Percentiles rank a stretch among this genome's conserved stretches.
Evolutionary conservation across 192 early-diverging fungal species (phyloP).

Genomic region (Entomortierella beljakovae): DNA sequence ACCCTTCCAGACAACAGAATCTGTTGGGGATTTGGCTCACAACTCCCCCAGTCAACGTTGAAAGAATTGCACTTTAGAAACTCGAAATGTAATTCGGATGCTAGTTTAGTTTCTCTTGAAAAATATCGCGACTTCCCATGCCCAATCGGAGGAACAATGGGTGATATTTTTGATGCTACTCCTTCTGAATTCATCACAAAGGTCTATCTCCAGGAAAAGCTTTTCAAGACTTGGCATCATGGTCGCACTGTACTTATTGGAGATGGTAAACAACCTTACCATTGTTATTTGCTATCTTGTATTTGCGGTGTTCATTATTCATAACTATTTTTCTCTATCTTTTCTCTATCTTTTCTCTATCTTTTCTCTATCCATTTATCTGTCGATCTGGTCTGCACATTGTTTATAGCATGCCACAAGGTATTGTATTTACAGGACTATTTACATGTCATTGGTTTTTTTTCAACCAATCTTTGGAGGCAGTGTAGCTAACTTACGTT

Average conservation of each 20-base stretch:
- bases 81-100: background rate
- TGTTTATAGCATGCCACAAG: too few relatives aligned
- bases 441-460: too few relatives aligned
- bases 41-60: background rate
- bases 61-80: background rate
- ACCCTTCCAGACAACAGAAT: background rate
- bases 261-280: slow-evolving; percentile 5
- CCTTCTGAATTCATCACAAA: background rate
- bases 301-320: too few relatives aligned
- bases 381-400: too few relatives aligned
- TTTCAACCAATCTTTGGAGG: too few relatives aligned
- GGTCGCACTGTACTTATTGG: slow-evolving; percentile 1
- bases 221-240: background rate
- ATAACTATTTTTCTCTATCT: too few relatives aligned
- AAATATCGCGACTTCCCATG: background rate
- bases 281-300: too few relatives aligned
- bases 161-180: slow-evolving; percentile 5
- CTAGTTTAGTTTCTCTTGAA: background rate
- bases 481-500: too few relatives aligned
- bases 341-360: too few relatives aligned
- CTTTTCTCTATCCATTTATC: too few relatives aligned
- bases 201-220: slow-evolving; percentile 5
- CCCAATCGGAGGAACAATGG: slow-evolving; percentile 1
- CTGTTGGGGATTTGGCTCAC: background rate
- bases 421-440: too few relatives aligned